phyloP scores from a whole-genome alignment of 192 early-diverging fungal species.

The Powellomyces hirtus region DNA sequence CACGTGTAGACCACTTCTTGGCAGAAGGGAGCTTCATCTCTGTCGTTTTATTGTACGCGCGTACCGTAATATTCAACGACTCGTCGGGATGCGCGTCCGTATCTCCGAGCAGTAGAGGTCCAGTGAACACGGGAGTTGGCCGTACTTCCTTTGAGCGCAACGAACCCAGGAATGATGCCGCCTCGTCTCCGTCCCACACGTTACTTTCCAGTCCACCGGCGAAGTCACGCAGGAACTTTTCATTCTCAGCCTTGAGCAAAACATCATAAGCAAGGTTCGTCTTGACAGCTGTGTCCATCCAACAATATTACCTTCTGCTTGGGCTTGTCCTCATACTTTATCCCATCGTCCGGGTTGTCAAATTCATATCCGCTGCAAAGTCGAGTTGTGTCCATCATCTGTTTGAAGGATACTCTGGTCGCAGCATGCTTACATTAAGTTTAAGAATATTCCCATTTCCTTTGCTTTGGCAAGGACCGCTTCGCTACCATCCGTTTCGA shows the following conservation, averaged over 20 bases:
- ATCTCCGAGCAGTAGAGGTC: constrained; percentile 55
- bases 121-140: constrained; percentile 54
- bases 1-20: constrained; percentile 64
- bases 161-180: constrained; percentile 36
- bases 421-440: constrained; percentile 50
- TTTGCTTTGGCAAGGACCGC: constrained; percentile 30
- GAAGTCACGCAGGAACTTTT: constrained; percentile 51
- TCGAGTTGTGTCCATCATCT: too few relatives aligned
- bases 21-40: constrained; percentile 53
- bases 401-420: too few relatives aligned
- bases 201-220: constrained; percentile 21
- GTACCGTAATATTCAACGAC: constrained; percentile 50
- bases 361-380: constrained; percentile 36
- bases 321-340: constrained; percentile 19
- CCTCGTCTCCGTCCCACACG: constrained; percentile 48
- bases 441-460: constrained; percentile 27
- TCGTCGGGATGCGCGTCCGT: constrained; percentile 35
- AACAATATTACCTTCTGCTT: background rate
- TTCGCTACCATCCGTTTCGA: constrained; percentile 47
- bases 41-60: constrained; percentile 56
- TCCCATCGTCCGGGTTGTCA: constrained; percentile 28
- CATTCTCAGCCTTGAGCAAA: constrained; percentile 40
- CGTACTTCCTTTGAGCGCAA: constrained; percentile 56
- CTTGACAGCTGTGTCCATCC: background rate
- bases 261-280: background rate